Evolutionary conservation across 495 filamentous ascomycete genomes (phyloP).

Genomic region (Tuber indicum): DNA sequence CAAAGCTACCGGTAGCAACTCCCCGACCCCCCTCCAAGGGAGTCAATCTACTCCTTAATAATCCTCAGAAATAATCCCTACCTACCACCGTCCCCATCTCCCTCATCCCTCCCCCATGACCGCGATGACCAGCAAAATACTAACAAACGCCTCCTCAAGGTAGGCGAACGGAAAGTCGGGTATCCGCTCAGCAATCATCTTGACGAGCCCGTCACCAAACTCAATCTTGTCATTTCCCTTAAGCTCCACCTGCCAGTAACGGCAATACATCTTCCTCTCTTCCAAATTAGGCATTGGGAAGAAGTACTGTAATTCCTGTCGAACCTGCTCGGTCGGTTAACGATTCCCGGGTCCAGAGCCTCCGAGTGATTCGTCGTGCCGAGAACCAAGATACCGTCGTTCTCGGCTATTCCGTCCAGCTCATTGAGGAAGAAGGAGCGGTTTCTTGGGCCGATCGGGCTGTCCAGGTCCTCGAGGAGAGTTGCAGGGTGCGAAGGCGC

Average conservation of each 20-base stretch:
- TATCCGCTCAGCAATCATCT: conserved; percentile 54
- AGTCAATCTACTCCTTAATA: conserved; percentile 54
- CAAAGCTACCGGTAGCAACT: conserved; percentile 7
- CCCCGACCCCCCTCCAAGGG: conserved; percentile 53
- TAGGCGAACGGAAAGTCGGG: conserved; percentile 60
- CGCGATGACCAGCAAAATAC: conserved; percentile 52
- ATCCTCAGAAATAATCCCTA: conserved; percentile 42
- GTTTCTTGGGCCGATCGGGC: conserved; percentile 50
- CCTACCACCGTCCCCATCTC: background rate
- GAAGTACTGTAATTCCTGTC: conserved; percentile 54
- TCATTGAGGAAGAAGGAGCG: conserved; percentile 66
- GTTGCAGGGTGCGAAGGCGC: conserved; percentile 48
- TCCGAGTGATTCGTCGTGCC: conserved; percentile 60
- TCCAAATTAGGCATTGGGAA: conserved; percentile 52
- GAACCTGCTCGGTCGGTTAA: conserved; percentile 59
- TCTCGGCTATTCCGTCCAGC: conserved; percentile 60
- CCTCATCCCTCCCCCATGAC: conserved; percentile 21
- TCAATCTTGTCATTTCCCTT: conserved; percentile 50
- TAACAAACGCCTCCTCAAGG: conserved; percentile 59
- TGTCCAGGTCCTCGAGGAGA: conserved; percentile 65
- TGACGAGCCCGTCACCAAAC: conserved; percentile 52
- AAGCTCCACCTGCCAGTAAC: conserved; percentile 56
- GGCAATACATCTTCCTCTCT: conserved; percentile 54
- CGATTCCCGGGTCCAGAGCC: conserved; percentile 55
- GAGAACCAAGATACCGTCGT: conserved; percentile 62